These are phyloP conservation scores for Trichothecium roseum DNA, from an alignment of 2,329 filamentous ascomycete species.

Conservation along the genomic window DNA sequence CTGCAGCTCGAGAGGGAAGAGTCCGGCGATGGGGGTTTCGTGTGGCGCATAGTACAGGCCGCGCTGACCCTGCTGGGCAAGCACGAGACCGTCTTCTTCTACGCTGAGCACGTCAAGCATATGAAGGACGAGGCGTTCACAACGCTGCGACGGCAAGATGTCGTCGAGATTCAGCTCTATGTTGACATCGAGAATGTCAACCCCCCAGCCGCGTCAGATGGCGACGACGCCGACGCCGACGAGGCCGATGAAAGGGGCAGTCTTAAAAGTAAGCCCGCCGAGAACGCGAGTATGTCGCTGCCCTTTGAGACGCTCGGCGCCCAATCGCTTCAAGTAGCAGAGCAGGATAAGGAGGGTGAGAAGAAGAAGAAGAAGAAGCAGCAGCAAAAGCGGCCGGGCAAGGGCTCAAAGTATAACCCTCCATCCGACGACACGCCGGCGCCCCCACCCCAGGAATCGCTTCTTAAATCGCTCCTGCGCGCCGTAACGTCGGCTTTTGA, in stretches of 20 bases:
- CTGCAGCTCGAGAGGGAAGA: constrained; percentile 60
- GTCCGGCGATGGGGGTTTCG: constrained; percentile 27
- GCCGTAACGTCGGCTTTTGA: constrained; percentile 35
- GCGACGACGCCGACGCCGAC: constrained; percentile 9
- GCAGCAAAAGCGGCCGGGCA: no score
- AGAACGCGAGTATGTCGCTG: no score
- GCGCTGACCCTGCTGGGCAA: constrained; percentile 73
- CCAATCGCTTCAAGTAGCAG: no score
- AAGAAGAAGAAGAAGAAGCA: no score
- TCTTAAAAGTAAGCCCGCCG: no score
- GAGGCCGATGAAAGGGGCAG: constrained; percentile 16
- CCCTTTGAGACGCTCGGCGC: background rate
- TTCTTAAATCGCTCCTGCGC: constrained; percentile 35
- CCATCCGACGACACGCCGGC: background rate
- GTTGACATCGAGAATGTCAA: constrained; percentile 16
- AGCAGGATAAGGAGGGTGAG: no score
- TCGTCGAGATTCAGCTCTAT: constrained; percentile 63
- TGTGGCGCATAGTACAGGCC: constrained; percentile 68
- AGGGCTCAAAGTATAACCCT: no score
- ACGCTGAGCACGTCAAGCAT: constrained; percentile 64
- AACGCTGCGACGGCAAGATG: constrained; percentile 59
- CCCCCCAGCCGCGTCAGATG: constrained; percentile 10
- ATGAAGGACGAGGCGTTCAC: constrained; percentile 78
- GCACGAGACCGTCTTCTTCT: constrained; percentile 78
- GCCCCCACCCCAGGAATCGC: constrained; percentile 21